A percentile compares a stretch with the other conserved stretches of the same genome.
phyloP scores from a whole-genome alignment of 1,284 basidiomycete genomes.

The Gomphus bonarii region DNA sequence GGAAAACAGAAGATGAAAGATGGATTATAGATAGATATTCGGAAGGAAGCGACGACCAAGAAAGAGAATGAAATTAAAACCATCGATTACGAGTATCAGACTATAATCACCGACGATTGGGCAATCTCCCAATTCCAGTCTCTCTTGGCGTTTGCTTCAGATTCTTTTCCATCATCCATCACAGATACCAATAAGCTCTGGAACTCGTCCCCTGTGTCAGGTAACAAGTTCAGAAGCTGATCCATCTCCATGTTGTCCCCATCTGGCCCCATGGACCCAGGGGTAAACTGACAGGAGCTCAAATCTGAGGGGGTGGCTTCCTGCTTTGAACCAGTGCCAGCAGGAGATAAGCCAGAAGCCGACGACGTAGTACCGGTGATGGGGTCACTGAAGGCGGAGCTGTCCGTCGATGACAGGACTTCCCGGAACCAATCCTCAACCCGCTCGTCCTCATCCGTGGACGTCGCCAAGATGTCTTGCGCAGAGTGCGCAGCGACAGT shows the following conservation, averaged over 20 bases:
- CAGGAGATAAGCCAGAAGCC: conserved; percentile 6
- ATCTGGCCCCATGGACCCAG: conserved; percentile 4
- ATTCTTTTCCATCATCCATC: conserved; percentile 1
- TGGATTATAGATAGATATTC: conserved; percentile 1
- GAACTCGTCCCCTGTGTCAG: conserved; percentile 7
- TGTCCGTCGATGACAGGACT: conserved; percentile 7
- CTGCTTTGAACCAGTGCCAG: conserved; percentile 4
- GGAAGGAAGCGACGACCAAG: not conserved
- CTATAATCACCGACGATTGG: not conserved
- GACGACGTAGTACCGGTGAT: conserved; percentile 6
- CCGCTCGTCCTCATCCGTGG: conserved; percentile 1
- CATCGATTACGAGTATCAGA: not conserved
- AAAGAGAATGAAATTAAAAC: not conserved
- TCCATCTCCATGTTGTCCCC: conserved; percentile 12
- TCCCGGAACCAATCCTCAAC: conserved; percentile 14
- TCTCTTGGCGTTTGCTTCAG: not conserved
- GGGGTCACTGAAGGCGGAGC: not conserved
- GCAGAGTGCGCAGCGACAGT: not conserved
- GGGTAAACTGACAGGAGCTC: conserved; percentile 3
- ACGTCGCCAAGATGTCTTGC: conserved; percentile 3
- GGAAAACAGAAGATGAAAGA: not conserved
- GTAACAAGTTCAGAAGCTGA: conserved; percentile 11
- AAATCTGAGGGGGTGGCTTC: conserved; percentile 4
- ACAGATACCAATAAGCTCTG: conserved; percentile 6
- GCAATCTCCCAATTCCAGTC: conserved; percentile 8